These are phyloP conservation scores for Monosporozyma servazzii DNA, from an alignment of 805 yeast species.

Conservation along the genomic window DNA sequence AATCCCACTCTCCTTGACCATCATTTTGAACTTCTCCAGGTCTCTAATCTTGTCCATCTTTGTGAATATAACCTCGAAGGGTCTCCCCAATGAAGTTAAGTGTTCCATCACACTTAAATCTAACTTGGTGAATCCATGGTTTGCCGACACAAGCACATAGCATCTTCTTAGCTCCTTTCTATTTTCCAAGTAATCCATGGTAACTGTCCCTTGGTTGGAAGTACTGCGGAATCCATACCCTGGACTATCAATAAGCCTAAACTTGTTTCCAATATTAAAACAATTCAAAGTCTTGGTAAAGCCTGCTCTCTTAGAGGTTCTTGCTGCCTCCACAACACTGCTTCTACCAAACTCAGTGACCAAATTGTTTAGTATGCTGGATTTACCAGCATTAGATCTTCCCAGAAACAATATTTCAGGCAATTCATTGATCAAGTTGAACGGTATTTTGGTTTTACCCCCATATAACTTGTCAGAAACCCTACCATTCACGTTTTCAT, in stretches of 20 bases:
- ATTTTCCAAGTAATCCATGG: conserved; percentile 49
- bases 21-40: conserved; percentile 32
- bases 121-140: conserved; percentile 47
- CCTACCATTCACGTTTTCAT: conserved; percentile 5
- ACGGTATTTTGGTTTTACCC: conserved; percentile 22
- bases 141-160: conserved; percentile 53
- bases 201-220: conserved; percentile 57
- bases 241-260: conserved; percentile 75
- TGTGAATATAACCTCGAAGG: conserved; percentile 69
- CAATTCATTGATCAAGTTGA: conserved; percentile 30
- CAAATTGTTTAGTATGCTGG: conserved; percentile 60
- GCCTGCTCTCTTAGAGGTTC: conserved; percentile 47
- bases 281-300: conserved; percentile 57
- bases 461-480: conserved; percentile 14
- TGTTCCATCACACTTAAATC: conserved; percentile 47
- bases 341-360: conserved; percentile 34
- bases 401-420: conserved; percentile 79
- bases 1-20: conserved; percentile 32
- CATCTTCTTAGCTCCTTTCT: conserved; percentile 48
- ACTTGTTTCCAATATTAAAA: conserved; percentile 52
- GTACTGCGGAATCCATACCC: conserved; percentile 78
- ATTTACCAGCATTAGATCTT: conserved; percentile 80
- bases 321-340: conserved; percentile 35
- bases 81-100: conserved; percentile 45
- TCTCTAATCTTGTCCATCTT: conserved; percentile 53